A percentile compares a stretch with the other conserved stretches of the same genome.
Evolutionary conservation across 164 flowering plant genomes (phyloP).

Genomic region (Sedum album): DNA sequence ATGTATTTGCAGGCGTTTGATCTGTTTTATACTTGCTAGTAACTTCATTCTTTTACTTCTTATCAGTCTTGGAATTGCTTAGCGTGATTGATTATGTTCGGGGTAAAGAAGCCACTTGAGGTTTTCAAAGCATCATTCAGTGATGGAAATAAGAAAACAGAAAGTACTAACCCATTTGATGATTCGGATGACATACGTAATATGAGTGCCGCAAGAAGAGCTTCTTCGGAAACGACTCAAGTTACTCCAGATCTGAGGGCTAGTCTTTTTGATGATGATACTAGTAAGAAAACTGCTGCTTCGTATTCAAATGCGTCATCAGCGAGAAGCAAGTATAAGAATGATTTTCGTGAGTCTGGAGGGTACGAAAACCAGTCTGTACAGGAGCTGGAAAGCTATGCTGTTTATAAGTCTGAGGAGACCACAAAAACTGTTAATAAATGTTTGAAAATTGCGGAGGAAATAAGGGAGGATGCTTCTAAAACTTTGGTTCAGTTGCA

Average conservation of each 20-base stretch:
- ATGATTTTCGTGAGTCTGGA: conserved; percentile 61
- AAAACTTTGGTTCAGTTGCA: conserved; percentile 53
- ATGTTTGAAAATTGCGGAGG: conserved; percentile 62
- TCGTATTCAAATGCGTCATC: conserved; percentile 24
- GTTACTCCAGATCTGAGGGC: conserved; percentile 13
- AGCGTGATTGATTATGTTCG: neutral
- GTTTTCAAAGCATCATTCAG: neutral
- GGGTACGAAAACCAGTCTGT: conserved; percentile 55
- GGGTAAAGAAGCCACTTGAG: conserved; percentile 4
- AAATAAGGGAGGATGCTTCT: conserved; percentile 54
- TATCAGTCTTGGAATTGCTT: neutral
- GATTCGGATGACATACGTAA: neutral
- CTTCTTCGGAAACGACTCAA: conserved; percentile 31
- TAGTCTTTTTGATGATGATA: conserved; percentile 42
- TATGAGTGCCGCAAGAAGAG: conserved; percentile 9
- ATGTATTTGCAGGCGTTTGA: neutral
- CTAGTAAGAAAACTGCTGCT: conserved; percentile 22
- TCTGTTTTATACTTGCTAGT: neutral
- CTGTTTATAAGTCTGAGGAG: conserved; percentile 66
- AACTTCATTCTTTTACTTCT: neutral
- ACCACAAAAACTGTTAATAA: conserved; percentile 47
- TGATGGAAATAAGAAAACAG: neutral
- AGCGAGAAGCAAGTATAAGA: conserved; percentile 42
- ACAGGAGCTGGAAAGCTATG: conserved; percentile 55
- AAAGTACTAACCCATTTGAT: neutral